phyloP scores from a whole-genome alignment of 2,329 filamentous ascomycete species.

The Capronia coronata region DNA sequence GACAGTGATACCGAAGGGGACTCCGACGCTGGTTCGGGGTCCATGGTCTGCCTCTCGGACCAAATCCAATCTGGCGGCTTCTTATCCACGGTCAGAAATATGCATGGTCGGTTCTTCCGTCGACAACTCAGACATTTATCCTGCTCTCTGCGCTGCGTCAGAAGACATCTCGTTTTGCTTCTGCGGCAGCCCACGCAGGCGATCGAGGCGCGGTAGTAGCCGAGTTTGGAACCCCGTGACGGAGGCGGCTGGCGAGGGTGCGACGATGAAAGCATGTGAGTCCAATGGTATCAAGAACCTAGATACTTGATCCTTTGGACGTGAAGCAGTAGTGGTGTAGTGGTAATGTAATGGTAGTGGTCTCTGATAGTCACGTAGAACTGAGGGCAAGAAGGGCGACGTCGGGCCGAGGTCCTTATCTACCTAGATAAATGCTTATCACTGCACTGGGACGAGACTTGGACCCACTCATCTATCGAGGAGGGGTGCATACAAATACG shows the following conservation, averaged over 20 bases:
- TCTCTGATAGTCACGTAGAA: too few relatives aligned
- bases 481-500: too few relatives aligned
- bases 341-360: too few relatives aligned
- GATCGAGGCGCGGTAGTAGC: slow-evolving; percentile 3
- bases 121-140: slow-evolving; percentile 1
- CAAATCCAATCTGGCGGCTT: slow-evolving; percentile 1
- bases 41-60: neutral
- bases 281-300: neutral
- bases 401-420: too few relatives aligned
- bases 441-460: too few relatives aligned
- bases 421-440: too few relatives aligned
- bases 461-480: too few relatives aligned
- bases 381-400: too few relatives aligned
- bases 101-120: neutral
- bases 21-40: neutral
- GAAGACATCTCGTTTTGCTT: slow-evolving; percentile 2
- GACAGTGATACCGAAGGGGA: neutral
- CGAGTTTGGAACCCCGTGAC: slow-evolving; percentile 1
- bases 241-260: slow-evolving; percentile 2
- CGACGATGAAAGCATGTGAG: neutral
- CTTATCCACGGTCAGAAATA: slow-evolving; percentile 2
- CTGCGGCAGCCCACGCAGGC: slow-evolving; percentile 2
- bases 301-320: too few relatives aligned
- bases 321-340: too few relatives aligned
- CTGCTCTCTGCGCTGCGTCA: neutral